Percentiles rank a stretch among this genome's conserved stretches.
These are phyloP conservation scores for Pythium periplocum DNA, from an alignment of 352 stramenopile species.

Conservation along the genomic window DNA sequence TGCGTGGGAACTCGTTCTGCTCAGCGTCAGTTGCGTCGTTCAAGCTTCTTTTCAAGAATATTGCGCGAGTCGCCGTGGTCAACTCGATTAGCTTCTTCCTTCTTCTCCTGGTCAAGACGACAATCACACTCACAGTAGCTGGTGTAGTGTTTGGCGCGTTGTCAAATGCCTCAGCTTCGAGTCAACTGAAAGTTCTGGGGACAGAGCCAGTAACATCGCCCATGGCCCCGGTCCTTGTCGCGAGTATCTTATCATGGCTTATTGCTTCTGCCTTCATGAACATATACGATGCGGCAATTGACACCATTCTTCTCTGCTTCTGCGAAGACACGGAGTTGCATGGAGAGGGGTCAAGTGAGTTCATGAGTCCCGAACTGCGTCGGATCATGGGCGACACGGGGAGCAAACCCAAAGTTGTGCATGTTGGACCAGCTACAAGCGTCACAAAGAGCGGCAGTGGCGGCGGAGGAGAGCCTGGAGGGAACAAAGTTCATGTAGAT, in stretches of 20 bases:
- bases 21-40: conserved; percentile 89
- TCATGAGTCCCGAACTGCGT: conserved; percentile 75
- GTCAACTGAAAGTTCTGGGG: conserved; percentile 59
- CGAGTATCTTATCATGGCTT: conserved; percentile 85
- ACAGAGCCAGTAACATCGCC: conserved; percentile 73
- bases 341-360: conserved; percentile 50
- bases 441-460: neutral
- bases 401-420: conserved; percentile 35
- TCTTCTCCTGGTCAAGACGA: conserved; percentile 92
- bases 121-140: conserved; percentile 45
- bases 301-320: conserved; percentile 96
- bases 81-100: conserved; percentile 92
- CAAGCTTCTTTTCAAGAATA: conserved; percentile 91
- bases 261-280: conserved; percentile 88
- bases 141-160: conserved; percentile 46
- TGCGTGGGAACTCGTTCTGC: conserved; percentile 79
- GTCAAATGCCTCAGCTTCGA: conserved; percentile 24
- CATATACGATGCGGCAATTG: conserved; percentile 93
- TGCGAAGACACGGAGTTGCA: conserved; percentile 88
- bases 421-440: conserved; percentile 18
- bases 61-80: conserved; percentile 89
- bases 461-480: neutral
- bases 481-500: conserved; percentile 33
- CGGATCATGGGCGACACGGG: conserved; percentile 43
- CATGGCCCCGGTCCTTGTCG: conserved; percentile 87